Evolutionary conservation across 169 alveolate species (phyloP).

Genomic region (Eimeria praecox): DNA sequence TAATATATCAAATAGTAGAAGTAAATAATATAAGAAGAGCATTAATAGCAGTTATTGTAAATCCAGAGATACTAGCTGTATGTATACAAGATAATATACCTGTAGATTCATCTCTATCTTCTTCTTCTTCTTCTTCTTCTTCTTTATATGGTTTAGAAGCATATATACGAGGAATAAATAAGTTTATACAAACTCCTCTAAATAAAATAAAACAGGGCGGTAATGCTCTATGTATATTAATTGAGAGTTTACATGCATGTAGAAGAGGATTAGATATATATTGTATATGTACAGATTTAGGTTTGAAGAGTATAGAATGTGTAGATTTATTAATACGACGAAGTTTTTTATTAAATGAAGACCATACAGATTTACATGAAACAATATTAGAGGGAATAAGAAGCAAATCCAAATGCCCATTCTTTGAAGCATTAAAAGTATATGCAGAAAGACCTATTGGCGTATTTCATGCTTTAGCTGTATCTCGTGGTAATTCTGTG

Average conservation of each 20-base stretch:
- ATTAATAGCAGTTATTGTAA: conserved; percentile 84
- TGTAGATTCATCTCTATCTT: conserved; percentile 30
- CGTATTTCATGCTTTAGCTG: conserved; percentile 88
- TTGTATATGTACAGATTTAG: conserved; percentile 86
- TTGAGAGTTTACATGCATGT: conserved; percentile 81
- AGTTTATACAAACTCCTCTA: conserved; percentile 84
- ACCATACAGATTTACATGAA: conserved; percentile 87
- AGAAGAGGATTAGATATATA: conserved; percentile 86
- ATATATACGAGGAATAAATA: conserved; percentile 85
- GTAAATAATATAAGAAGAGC: conserved; percentile 85
- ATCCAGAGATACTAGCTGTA: conserved; percentile 85
- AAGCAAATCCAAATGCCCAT: conserved; percentile 84
- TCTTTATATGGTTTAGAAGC: conserved; percentile 62
- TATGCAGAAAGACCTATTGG: conserved; percentile 89
- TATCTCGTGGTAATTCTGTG: conserved; percentile 86
- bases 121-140: conserved; percentile 3
- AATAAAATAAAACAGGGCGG: conserved; percentile 84
- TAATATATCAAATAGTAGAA: conserved; percentile 84
- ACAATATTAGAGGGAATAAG: conserved; percentile 85
- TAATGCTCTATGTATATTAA: conserved; percentile 73
- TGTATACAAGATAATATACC: conserved; percentile 86
- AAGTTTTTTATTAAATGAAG: conserved; percentile 85
- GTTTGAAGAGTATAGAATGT: conserved; percentile 82
- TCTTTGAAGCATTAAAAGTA: conserved; percentile 84
- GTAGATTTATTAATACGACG: conserved; percentile 83